Evolutionary conservation across 129 eudicot genomes (phyloP).

Genomic region (Chrysanthemum seticuspe): DNA sequence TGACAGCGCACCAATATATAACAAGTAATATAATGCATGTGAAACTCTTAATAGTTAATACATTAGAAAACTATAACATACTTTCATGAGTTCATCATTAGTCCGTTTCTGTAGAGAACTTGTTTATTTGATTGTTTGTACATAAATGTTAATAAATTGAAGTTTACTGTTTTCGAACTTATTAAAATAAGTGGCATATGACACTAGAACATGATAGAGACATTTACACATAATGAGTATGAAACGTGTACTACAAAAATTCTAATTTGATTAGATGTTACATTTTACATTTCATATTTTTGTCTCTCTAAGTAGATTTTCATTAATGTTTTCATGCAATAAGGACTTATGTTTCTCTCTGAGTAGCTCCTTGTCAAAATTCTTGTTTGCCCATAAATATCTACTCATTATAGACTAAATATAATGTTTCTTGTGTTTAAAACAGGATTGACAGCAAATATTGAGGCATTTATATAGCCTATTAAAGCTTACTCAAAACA

Average conservation of each 20-base stretch:
- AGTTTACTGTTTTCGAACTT: background rate
- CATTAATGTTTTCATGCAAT: background rate
- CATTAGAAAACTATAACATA: too few species aligned
- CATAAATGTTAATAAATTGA: background rate
- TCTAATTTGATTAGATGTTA: slow-evolving; percentile 20
- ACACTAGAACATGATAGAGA: slow-evolving; percentile 19
- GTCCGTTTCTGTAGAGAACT: background rate
- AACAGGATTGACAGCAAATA: background rate
- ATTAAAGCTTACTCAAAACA: background rate
- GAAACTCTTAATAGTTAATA: too few species aligned
- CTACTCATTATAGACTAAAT: background rate
- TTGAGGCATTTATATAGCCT: background rate
- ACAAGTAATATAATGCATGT: too few species aligned
- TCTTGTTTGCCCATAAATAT: slow-evolving; percentile 6
- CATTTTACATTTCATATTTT: slow-evolving; percentile 10
- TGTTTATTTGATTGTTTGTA: background rate
- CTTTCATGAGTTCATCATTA: too few species aligned
- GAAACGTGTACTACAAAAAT: slow-evolving; percentile 25
- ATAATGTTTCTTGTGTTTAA: background rate
- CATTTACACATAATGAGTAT: background rate
- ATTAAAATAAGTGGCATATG: background rate
- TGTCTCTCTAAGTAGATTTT: background rate
- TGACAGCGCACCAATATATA: too few species aligned
- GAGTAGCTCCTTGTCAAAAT: background rate
- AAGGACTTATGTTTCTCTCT: background rate